Conservation (phyloP, 768 basidiomycete genomes). For the Mycena olivaceomarginata region DNA sequence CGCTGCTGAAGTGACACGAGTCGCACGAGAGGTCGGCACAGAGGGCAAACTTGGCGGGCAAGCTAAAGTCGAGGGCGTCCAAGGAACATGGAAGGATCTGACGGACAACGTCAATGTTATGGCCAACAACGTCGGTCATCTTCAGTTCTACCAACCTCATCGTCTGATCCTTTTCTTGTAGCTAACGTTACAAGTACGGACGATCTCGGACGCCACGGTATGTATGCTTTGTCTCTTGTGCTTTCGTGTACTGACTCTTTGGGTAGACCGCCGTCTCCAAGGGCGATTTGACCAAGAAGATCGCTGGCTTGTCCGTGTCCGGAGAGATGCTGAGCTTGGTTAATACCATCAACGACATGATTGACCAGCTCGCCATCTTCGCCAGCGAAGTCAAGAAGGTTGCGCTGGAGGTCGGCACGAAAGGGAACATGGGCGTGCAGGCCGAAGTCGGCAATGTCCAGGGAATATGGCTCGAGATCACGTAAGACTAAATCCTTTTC, state of each 20-base stretch:
- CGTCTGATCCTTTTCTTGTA: slow-evolving; percentile 51
- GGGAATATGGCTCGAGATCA: slow-evolving; percentile 99
- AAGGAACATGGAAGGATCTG: slow-evolving; percentile 98
- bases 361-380: slow-evolving; percentile 75
- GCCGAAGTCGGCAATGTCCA: slow-evolving; percentile 98
- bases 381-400: slow-evolving; percentile 91
- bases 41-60: slow-evolving; percentile 97
- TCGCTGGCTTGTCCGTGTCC: slow-evolving; percentile 92
- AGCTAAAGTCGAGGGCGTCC: slow-evolving; percentile 94
- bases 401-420: slow-evolving; percentile 97
- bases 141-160: not conserved
- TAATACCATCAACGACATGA: slow-evolving; percentile 96
- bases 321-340: slow-evolving; percentile 98
- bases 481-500: slow-evolving; percentile 70
- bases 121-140: slow-evolving; percentile 87
- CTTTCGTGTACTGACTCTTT: slow-evolving; percentile 2
- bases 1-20: slow-evolving; percentile 87
- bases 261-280: slow-evolving; percentile 89
- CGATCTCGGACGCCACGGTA: slow-evolving; percentile 94
- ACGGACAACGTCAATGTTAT: slow-evolving; percentile 98
- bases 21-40: slow-evolving; percentile 97
- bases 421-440: slow-evolving; percentile 98
- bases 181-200: slow-evolving; percentile 95
- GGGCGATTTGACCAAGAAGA: slow-evolving; percentile 96
- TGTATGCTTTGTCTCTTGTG: slow-evolving; percentile 50